Conservation (phyloP, 2,329 filamentous ascomycete genomes). For the Cladosporium cucumerinum region DNA sequence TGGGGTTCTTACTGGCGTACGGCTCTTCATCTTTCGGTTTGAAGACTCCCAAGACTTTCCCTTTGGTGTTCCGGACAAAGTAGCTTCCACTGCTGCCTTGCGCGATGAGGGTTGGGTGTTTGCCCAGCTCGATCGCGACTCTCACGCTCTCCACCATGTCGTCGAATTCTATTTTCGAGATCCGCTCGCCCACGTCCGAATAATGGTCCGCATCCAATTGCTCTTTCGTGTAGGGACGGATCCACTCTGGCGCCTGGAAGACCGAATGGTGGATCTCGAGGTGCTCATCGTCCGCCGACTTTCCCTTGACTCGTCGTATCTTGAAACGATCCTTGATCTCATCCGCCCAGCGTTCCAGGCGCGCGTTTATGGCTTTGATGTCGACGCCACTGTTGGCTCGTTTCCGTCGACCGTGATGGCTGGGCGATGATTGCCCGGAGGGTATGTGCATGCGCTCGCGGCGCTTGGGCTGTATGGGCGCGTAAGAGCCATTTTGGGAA, state of each 20-base stretch:
- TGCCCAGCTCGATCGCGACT: conserved; percentile 80
- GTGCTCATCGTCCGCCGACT: conserved; percentile 73
- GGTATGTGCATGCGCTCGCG: conserved; percentile 45
- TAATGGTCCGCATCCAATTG: conserved; percentile 59
- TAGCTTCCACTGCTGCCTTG: conserved; percentile 98
- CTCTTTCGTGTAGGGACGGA: conserved; percentile 75
- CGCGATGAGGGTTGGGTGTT: conserved; percentile 92
- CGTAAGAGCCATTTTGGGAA: conserved; percentile 29
- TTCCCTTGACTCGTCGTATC: conserved; percentile 71
- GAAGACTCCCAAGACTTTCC: conserved; percentile 95
- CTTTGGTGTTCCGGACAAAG: conserved; percentile 86
- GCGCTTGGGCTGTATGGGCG: conserved; percentile 45
- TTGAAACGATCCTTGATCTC: conserved; percentile 98
- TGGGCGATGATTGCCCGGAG: conserved; percentile 32
- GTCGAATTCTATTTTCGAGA: conserved; percentile 81
- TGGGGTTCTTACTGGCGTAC: conserved; percentile 93
- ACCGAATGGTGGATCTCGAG: conserved; percentile 97
- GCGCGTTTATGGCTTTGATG: conserved; percentile 95
- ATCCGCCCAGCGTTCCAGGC: conserved; percentile 93
- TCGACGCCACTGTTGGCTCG: conserved; percentile 87
- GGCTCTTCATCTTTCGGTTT: conserved; percentile 99
- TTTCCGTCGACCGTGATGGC: conserved; percentile 43
- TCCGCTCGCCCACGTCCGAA: conserved; percentile 50
- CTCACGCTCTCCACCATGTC: conserved; percentile 86
- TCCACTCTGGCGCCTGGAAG: conserved; percentile 86